Percentiles rank a stretch among this genome's conserved stretches.
phyloP scores from a whole-genome alignment of 306 rosid species.

The Luffa acutangula region DNA sequence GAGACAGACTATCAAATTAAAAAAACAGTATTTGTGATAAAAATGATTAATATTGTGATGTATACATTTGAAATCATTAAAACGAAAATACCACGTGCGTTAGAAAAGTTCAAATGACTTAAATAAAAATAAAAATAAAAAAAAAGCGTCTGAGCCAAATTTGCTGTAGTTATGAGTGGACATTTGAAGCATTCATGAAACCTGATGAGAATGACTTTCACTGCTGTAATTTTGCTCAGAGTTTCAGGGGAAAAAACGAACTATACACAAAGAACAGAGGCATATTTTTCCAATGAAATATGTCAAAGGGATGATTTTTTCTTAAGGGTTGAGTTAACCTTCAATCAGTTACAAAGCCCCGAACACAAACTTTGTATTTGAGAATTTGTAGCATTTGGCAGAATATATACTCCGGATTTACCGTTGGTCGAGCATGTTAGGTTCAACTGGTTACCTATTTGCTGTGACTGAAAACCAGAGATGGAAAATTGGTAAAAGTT shows the following conservation, averaged over 20 bases:
- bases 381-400: constrained; percentile 42
- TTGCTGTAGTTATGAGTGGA: background rate
- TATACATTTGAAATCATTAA: no score
- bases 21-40: no score
- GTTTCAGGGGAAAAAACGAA: background rate
- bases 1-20: no score
- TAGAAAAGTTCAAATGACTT: no score
- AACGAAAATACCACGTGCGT: no score
- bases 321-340: background rate
- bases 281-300: background rate
- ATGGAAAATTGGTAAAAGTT: constrained; percentile 4
- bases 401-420: constrained; percentile 28
- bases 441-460: constrained; percentile 55
- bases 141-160: no score
- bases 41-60: no score
- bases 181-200: background rate
- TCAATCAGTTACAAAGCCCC: constrained; percentile 52
- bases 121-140: no score
- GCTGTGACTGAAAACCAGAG: constrained; percentile 49
- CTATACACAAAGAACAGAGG: background rate
- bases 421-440: constrained; percentile 81
- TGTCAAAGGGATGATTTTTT: background rate
- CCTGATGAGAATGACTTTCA: background rate
- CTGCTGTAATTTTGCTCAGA: background rate
- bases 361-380: constrained; percentile 64